Evolutionary conservation across 2,329 filamentous ascomycete species (phyloP), one percentile per base, ranked within the genome.

Genomic region (Acrocalymma vagum): DNA sequence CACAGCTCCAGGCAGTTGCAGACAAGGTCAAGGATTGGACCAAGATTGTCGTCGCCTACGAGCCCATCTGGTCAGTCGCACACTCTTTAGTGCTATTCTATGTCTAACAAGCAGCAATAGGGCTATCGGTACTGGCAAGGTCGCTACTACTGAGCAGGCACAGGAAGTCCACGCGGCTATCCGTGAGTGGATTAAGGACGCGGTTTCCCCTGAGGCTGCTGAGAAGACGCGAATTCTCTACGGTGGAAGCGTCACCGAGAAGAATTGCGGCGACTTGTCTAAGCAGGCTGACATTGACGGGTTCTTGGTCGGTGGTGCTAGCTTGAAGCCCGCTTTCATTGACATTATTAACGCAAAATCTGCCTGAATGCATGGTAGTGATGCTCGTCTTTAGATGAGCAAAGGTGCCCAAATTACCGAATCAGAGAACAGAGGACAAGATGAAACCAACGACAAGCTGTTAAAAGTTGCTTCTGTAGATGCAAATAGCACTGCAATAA

Each of bases 251-350:
- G 94, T 99, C 65, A 95, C 82, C 71, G 94, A 96, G 82, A 96
- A 96, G 88, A 99, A 99, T 85, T 95, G 90, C 82, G 83, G 80
- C 68, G 93, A 97, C 54, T 83, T 99, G 63, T 85, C 88, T 71
- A 93, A 91, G 81, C 85, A 97, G 83, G 72, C 83, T 53, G 94
- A 99, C 74, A 96, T 99, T 72, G 94, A 99, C 74, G 94, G 94
- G 45, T 97, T 97, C 86, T 83, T 97, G 59, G 93, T 97, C 58
- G 93, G 93, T 55, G 93, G 93, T 74, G 93, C 93, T 69, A 94
- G 88, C 72, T 84, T 97, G 78, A 97, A 97, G 86, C 93, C 93
- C 69, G 92, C 90, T 57, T 96, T 87, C 66, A 80, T 86, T 60
- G 83, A 87, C 58, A 87, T 87, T 61, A 82, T 87, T 78, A 87